Conservation (phyloP, 192 early-diverging fungal genomes). For the Coemansia sp. region DNA sequence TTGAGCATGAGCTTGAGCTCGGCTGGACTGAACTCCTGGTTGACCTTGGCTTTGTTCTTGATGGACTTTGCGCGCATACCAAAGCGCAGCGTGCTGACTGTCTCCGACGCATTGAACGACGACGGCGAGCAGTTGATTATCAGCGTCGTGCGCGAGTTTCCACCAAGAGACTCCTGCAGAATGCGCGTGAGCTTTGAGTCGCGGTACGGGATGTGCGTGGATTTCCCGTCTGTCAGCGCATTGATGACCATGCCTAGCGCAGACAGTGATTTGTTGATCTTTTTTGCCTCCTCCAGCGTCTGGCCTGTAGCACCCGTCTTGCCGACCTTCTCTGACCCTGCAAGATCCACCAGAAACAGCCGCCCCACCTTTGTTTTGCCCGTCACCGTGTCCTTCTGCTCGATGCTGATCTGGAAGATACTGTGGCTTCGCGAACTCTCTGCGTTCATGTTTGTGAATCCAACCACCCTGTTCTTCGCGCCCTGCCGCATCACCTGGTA, state of each 20-base stretch:
- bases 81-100: conserved; percentile 90
- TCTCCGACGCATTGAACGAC: conserved; percentile 97
- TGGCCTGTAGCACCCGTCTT: conserved; percentile 99
- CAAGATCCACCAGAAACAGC: conserved; percentile 96
- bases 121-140: conserved; percentile 99
- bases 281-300: conserved; percentile 99
- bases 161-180: conserved; percentile 98
- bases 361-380: conserved; percentile 91
- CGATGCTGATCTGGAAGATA: conserved; percentile 96
- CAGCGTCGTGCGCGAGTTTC: conserved; percentile 98
- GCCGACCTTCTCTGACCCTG: conserved; percentile 96
- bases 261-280: conserved; percentile 98
- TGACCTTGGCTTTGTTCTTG: conserved; percentile 99
- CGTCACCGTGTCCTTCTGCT: conserved; percentile 87
- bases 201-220: conserved; percentile 96
- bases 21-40: conserved; percentile 90
- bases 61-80: conserved; percentile 99
- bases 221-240: conserved; percentile 98
- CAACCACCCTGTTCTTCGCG: conserved; percentile 82
- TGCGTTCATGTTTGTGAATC: conserved; percentile 98
- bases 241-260: conserved; percentile 99
- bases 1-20: conserved; percentile 96
- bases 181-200: conserved; percentile 99
- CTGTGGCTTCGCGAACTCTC: conserved; percentile 98
- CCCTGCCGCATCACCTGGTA: conserved; percentile 98